phyloP scores from a whole-genome alignment of 805 yeast species.

The Saccharomycopsis javanensis region DNA sequence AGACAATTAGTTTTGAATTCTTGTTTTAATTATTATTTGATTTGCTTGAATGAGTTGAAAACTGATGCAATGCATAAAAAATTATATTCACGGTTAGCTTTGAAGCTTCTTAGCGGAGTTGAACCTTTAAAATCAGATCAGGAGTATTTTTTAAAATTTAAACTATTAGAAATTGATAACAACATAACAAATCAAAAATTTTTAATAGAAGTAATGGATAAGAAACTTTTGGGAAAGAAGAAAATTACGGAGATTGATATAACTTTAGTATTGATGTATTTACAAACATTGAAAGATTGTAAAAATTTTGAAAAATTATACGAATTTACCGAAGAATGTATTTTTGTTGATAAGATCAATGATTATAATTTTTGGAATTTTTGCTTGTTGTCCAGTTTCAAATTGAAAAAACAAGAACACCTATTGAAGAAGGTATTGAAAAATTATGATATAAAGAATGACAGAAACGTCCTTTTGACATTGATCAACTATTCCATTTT shows the following conservation, averaged over 20 bases:
- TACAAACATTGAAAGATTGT: slow-evolving; percentile 36
- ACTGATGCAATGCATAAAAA: slow-evolving; percentile 36
- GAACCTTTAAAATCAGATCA: slow-evolving; percentile 50
- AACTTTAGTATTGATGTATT: slow-evolving; percentile 48
- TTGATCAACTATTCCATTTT: slow-evolving; percentile 35
- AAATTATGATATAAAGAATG: slow-evolving; percentile 19
- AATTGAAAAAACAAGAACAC: slow-evolving; percentile 28
- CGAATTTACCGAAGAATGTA: slow-evolving; percentile 30
- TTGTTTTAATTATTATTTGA: slow-evolving; percentile 42
- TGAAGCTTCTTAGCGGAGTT: slow-evolving; percentile 42
- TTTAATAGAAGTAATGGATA: slow-evolving; percentile 11
- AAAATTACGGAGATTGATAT: slow-evolving; percentile 39
- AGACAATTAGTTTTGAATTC: slow-evolving; percentile 22
- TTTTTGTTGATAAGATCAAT: slow-evolving; percentile 46
- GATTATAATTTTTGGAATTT: slow-evolving; percentile 72
- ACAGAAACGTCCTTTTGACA: slow-evolving; percentile 53
- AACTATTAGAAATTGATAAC: slow-evolving; percentile 32
- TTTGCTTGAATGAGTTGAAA: slow-evolving; percentile 23
- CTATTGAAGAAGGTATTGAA: slow-evolving; percentile 19
- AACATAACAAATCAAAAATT: slow-evolving; percentile 31
- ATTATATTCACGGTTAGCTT: slow-evolving; percentile 52
- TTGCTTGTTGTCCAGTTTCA: slow-evolving; percentile 36
- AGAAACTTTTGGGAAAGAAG: slow-evolving; percentile 25
- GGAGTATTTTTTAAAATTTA: slow-evolving; percentile 52
- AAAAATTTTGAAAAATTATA: slow-evolving; percentile 37